A percentile compares a stretch with the other conserved stretches of the same genome.
These are phyloP conservation scores for Plectranthus barbatus DNA, from an alignment of 257 asterid genomes.

Conservation along the genomic window DNA sequence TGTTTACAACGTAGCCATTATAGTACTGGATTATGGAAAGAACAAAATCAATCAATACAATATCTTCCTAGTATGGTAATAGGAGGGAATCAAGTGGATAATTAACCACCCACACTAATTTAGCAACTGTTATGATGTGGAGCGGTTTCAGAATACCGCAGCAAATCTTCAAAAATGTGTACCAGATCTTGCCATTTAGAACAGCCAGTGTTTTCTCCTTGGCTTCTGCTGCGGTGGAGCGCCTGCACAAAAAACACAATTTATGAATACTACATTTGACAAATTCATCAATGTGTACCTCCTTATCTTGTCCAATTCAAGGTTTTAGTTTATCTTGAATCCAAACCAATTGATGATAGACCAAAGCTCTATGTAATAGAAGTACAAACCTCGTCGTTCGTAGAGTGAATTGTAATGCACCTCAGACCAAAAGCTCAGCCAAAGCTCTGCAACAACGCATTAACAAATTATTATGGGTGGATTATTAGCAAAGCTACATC, in stretches of 20 bases:
- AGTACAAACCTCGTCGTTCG: constrained; percentile 39
- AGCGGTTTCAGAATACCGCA: background rate
- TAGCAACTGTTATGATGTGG: too few relatives aligned
- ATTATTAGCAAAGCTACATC: background rate
- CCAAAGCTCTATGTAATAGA: background rate
- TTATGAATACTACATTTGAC: background rate
- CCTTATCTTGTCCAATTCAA: background rate
- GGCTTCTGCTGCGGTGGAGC: constrained; percentile 35
- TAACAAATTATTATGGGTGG: background rate
- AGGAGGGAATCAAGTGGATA: background rate
- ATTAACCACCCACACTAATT: too few relatives aligned
- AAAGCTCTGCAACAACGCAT: constrained; percentile 39
- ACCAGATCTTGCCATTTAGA: constrained; percentile 18
- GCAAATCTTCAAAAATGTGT: background rate
- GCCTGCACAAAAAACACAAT: constrained; percentile 21
- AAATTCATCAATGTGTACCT: background rate
- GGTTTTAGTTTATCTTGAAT: background rate
- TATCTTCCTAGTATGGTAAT: background rate
- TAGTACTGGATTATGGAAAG: background rate
- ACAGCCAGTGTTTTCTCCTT: constrained; percentile 50
- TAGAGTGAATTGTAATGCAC: constrained; percentile 68
- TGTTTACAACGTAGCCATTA: background rate
- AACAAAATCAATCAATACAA: background rate
- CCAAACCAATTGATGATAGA: background rate
- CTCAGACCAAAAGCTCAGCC: constrained; percentile 74